Conservation (phyloP, 192 early-diverging fungal species). For the Coemansia guatemalensis region DNA sequence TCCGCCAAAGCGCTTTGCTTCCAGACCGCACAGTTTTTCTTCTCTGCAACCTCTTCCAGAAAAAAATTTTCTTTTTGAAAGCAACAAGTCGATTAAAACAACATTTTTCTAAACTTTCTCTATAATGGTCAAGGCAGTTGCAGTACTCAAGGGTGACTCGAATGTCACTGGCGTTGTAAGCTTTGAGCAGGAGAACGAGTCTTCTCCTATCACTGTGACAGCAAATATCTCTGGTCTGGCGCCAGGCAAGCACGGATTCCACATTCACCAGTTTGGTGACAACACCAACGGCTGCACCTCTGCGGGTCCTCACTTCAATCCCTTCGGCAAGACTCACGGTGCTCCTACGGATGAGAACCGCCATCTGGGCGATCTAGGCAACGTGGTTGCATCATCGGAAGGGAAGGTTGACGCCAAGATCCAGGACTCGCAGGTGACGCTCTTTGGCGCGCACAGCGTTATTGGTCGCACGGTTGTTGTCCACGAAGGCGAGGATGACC, state of each 20-base stretch:
- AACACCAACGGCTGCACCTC: slow-evolving; percentile 80
- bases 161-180: slow-evolving; percentile 68
- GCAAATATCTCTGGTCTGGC: slow-evolving; percentile 62
- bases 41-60: neutral
- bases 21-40: neutral
- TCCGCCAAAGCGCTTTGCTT: neutral
- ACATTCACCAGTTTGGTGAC: slow-evolving; percentile 78
- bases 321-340: slow-evolving; percentile 73
- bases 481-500: slow-evolving; percentile 83
- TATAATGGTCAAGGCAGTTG: slow-evolving; percentile 83
- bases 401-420: slow-evolving; percentile 59
- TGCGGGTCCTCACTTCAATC: slow-evolving; percentile 88
- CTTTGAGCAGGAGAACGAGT: slow-evolving; percentile 67
- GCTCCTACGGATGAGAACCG: slow-evolving; percentile 64
- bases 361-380: slow-evolving; percentile 92
- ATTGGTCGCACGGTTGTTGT: slow-evolving; percentile 85
- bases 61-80: neutral
- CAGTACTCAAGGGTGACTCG: slow-evolving; percentile 71
- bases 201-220: slow-evolving; percentile 57
- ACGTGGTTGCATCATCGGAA: slow-evolving; percentile 60
- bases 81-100: neutral
- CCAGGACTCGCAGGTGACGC: slow-evolving; percentile 64
- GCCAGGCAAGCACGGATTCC: slow-evolving; percentile 83
- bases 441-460: slow-evolving; percentile 73
- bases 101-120: slow-evolving; percentile 7